phyloP scores from a whole-genome alignment of 2,329 filamentous ascomycete genomes.

The Aspergillus sergii region DNA sequence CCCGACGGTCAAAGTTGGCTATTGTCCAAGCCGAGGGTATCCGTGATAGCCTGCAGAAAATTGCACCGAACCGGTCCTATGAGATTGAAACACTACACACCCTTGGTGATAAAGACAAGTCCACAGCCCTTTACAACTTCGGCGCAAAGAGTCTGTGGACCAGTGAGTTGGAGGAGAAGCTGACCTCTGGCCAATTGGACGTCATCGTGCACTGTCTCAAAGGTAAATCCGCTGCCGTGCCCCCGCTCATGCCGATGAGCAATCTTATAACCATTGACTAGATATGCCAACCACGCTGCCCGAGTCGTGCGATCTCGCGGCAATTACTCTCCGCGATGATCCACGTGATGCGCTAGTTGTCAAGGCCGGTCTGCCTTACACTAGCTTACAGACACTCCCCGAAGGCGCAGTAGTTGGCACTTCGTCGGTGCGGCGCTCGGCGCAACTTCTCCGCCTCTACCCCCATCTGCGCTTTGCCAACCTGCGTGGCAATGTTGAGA shows the following conservation, averaged over 20 bases:
- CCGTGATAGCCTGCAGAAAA: not conserved
- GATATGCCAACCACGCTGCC: slow-evolving; percentile 89
- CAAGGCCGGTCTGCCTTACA: slow-evolving; percentile 56
- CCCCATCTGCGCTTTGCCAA: slow-evolving; percentile 75
- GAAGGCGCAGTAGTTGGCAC: slow-evolving; percentile 82
- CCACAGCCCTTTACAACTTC: slow-evolving; percentile 72
- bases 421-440: slow-evolving; percentile 78
- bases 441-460: slow-evolving; percentile 74
- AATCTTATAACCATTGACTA: not conserved
- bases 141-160: slow-evolving; percentile 63
- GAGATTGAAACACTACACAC: not conserved
- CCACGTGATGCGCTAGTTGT: slow-evolving; percentile 63
- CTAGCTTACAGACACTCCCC: slow-evolving; percentile 68
- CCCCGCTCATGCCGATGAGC: too few species aligned
- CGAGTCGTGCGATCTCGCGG: slow-evolving; percentile 68
- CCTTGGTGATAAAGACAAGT: not conserved
- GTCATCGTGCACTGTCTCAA: slow-evolving; percentile 85
- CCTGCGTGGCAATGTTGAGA: slow-evolving; percentile 81
- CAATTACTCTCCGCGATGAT: slow-evolving; percentile 74
- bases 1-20: not conserved
- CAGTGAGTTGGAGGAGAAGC: slow-evolving; percentile 76
- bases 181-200: slow-evolving; percentile 69
- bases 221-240: slow-evolving; percentile 21
- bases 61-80: not conserved
- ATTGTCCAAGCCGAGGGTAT: not conserved